These are phyloP conservation scores for Euphorbia pulcherrima DNA, from an alignment of 345 rosid species.

Conservation along the genomic window DNA sequence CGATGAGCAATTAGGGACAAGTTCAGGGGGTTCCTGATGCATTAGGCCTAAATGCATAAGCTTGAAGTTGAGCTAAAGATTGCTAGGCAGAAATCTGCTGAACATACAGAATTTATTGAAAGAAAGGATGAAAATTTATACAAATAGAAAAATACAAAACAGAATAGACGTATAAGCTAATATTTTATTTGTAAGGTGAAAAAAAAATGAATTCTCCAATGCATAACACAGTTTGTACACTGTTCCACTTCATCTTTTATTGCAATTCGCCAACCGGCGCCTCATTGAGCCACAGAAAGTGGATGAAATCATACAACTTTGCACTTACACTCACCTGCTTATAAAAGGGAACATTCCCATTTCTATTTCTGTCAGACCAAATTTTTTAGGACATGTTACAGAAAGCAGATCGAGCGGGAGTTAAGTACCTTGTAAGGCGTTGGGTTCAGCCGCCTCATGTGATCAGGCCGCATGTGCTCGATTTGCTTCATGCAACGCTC, in stretches of 20 bases:
- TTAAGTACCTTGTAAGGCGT: slow-evolving; percentile 81
- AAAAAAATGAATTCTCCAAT: too few species aligned
- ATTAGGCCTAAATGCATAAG: too few species aligned
- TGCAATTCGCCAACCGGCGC: slow-evolving; percentile 97
- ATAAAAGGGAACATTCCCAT: background rate
- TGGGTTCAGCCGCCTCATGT: slow-evolving; percentile 88
- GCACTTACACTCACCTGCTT: slow-evolving; percentile 83
- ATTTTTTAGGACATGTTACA: background rate
- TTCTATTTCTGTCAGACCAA: background rate
- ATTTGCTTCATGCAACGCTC: slow-evolving; percentile 81
- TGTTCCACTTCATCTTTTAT: slow-evolving; percentile 24
- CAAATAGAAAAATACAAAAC: too few species aligned
- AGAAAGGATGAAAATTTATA: too few species aligned
- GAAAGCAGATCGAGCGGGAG: background rate
- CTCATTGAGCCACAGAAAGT: slow-evolving; percentile 95
- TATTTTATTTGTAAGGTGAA: too few species aligned
- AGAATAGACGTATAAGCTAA: too few species aligned
- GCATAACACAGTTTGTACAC: too few species aligned
- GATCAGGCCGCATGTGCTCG: slow-evolving; percentile 86
- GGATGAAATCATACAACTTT: slow-evolving; percentile 85
- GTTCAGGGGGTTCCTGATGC: too few species aligned
- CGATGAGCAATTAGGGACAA: too few species aligned
- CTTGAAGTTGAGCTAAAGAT: too few species aligned
- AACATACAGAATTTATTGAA: too few species aligned
- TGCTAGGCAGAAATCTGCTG: too few species aligned